Percentiles rank a stretch among this genome's conserved stretches.
These are phyloP conservation scores for Leccinum variabile DNA, from an alignment of 1,284 basidiomycete species.

Conservation along the genomic window DNA sequence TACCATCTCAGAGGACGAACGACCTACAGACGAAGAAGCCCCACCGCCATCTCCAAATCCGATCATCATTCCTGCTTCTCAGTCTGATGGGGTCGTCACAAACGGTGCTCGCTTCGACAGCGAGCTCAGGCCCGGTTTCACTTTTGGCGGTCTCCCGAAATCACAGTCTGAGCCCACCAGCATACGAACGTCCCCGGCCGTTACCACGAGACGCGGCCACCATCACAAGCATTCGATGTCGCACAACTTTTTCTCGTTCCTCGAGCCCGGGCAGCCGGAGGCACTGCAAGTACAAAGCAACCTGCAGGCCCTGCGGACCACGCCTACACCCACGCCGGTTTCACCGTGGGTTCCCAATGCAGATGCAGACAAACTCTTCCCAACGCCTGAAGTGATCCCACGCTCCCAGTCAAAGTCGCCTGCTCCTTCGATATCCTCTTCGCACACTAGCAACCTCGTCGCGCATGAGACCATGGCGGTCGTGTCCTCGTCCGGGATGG, in stretches of 20 bases:
- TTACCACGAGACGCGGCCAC: slow-evolving; percentile 61
- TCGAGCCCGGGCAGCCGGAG: slow-evolving; percentile 54
- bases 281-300: slow-evolving; percentile 6
- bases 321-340: slow-evolving; percentile 27
- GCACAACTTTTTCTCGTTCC: slow-evolving; percentile 90
- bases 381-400: slow-evolving; percentile 12
- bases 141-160: slow-evolving; percentile 34
- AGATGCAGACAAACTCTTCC: slow-evolving; percentile 7
- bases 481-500: slow-evolving; percentile 22
- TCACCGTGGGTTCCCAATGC: slow-evolving; percentile 26
- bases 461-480: neutral
- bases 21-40: slow-evolving; percentile 43
- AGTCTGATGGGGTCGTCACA: slow-evolving; percentile 23
- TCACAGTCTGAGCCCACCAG: slow-evolving; percentile 28
- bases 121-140: slow-evolving; percentile 29
- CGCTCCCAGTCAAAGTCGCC: slow-evolving; percentile 31
- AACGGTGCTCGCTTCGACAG: slow-evolving; percentile 1
- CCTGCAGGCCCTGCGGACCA: slow-evolving; percentile 16
- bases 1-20: slow-evolving; percentile 67
- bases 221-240: slow-evolving; percentile 94
- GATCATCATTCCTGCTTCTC: slow-evolving; percentile 28
- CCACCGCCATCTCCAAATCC: slow-evolving; percentile 38
- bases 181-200: slow-evolving; percentile 9
- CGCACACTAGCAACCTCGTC: neutral
- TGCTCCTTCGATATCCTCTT: slow-evolving; percentile 7